Evolutionary conservation across 2,329 filamentous ascomycete species (phyloP).

Genomic region (Penicillium rolfsii): DNA sequence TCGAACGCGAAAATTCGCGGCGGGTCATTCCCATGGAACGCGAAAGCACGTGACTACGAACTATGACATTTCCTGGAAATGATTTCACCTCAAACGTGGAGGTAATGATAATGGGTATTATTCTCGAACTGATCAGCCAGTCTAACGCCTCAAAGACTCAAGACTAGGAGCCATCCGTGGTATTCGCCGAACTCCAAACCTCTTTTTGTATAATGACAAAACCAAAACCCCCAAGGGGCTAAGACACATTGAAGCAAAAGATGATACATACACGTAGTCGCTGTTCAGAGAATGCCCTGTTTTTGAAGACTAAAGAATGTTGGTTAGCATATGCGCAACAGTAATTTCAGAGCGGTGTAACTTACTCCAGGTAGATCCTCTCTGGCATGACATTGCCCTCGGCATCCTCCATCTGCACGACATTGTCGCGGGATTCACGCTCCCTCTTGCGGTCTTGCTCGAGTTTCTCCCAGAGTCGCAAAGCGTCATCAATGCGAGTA

Average conservation of each 20-base stretch:
- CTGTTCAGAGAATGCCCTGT: constrained; percentile 73
- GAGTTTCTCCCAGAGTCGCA: constrained; percentile 90
- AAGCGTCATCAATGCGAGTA: constrained; percentile 84
- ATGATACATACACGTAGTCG: not conserved
- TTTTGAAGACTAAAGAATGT: constrained; percentile 67
- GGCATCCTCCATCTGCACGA: constrained; percentile 98
- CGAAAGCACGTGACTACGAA: constrained; percentile 38
- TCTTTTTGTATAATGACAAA: constrained; percentile 23
- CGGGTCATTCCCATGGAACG: constrained; percentile 35
- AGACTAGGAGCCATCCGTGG: not conserved
- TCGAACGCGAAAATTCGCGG: constrained; percentile 19
- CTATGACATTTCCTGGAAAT: not conserved
- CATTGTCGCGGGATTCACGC: constrained; percentile 74
- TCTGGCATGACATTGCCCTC: constrained; percentile 99
- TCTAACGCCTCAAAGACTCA: not conserved
- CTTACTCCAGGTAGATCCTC: constrained; percentile 87
- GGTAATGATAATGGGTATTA: constrained; percentile 7
- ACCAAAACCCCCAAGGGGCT: constrained; percentile 6
- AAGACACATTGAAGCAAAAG: constrained; percentile 1
- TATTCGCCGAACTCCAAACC: constrained; percentile 39
- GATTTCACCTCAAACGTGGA: not conserved
- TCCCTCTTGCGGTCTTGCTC: constrained; percentile 80
- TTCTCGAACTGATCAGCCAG: not conserved
- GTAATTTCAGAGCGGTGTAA: constrained; percentile 15
- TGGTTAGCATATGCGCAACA: constrained; percentile 27